These are phyloP conservation scores for Saccharomycopsis phalli DNA, from an alignment of 1,139 yeast species.

Conservation along the genomic window DNA sequence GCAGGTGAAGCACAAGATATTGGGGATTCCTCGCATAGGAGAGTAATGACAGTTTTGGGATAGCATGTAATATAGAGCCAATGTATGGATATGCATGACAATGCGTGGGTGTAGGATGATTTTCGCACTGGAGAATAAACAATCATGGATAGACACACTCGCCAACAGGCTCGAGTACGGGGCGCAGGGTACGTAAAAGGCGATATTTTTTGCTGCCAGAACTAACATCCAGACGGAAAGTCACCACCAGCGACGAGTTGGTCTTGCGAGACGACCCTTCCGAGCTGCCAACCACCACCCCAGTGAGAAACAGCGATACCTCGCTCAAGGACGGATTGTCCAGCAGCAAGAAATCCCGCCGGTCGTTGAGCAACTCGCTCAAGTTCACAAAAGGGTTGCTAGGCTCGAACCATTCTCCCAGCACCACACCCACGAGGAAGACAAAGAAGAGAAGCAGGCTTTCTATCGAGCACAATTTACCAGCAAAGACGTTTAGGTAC, in stretches of 20 bases:
- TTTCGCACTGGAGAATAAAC: no score
- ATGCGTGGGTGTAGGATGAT: no score
- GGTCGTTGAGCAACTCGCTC: constrained; percentile 5
- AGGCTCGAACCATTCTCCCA: neutral
- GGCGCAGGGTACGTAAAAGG: constrained; percentile 13
- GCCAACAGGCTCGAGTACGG: constrained; percentile 8
- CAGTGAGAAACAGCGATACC: no score
- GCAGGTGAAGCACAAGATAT: constrained; percentile 15
- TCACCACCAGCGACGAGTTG: constrained; percentile 4
- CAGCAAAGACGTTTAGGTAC: neutral
- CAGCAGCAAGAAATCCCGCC: constrained; percentile 5
- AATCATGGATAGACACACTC: constrained; percentile 7
- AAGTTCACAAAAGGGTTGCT: constrained; percentile 1
- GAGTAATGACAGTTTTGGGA: no score
- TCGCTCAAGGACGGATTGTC: no score
- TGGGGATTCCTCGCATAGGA: constrained; percentile 19
- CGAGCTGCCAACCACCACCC: neutral
- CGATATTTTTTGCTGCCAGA: neutral
- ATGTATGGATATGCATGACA: no score
- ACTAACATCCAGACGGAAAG: constrained; percentile 2
- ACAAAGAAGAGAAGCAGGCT: constrained; percentile 1
- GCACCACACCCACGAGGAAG: neutral
- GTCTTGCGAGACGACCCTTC: constrained; percentile 2
- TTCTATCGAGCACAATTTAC: neutral
- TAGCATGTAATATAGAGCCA: no score